Conservation (phyloP, 352 stramenopile species). For the Phytophthora pini region DNA sequence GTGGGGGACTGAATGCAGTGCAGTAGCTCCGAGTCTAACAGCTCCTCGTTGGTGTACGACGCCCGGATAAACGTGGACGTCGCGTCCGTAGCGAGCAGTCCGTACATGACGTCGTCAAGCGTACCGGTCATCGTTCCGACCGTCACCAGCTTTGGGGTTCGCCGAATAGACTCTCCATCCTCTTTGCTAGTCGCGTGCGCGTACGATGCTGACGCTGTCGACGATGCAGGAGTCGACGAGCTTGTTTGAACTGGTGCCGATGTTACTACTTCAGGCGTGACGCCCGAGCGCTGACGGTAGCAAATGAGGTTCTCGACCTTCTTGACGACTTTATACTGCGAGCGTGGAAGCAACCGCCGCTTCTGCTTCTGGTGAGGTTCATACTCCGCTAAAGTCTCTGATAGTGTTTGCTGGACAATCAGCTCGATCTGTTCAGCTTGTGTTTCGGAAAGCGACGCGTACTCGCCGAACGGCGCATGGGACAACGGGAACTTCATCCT, state of each 20-base stretch:
- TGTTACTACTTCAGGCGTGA: background rate
- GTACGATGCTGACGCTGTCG: constrained; percentile 7
- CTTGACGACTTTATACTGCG: constrained; percentile 47
- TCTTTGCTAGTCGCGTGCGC: constrained; percentile 4
- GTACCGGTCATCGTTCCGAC: constrained; percentile 47
- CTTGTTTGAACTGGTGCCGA: background rate
- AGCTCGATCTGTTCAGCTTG: constrained; percentile 24
- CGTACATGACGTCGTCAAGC: constrained; percentile 67
- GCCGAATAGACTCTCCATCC: constrained; percentile 6
- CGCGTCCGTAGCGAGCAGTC: constrained; percentile 41
- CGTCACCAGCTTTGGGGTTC: constrained; percentile 41
- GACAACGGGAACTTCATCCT: constrained; percentile 45
- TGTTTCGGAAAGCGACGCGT: constrained; percentile 16
- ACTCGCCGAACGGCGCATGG: constrained; percentile 33
- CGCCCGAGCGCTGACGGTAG: constrained; percentile 34
- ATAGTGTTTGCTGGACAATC: constrained; percentile 26
- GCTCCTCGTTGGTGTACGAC: constrained; percentile 44
- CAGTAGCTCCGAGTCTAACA: constrained; percentile 52
- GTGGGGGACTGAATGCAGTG: constrained; percentile 41
- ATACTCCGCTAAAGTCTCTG: constrained; percentile 40
- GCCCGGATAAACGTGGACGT: constrained; percentile 40
- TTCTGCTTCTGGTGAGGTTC: constrained; percentile 27
- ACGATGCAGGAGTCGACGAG: constrained; percentile 4
- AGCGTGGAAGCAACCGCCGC: constrained; percentile 21
- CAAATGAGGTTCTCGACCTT: constrained; percentile 43